Percentiles rank a stretch among this genome's conserved stretches.
Conservation (phyloP, 371 early-diverging fungal genomes). For the Mucor racemosus region DNA sequence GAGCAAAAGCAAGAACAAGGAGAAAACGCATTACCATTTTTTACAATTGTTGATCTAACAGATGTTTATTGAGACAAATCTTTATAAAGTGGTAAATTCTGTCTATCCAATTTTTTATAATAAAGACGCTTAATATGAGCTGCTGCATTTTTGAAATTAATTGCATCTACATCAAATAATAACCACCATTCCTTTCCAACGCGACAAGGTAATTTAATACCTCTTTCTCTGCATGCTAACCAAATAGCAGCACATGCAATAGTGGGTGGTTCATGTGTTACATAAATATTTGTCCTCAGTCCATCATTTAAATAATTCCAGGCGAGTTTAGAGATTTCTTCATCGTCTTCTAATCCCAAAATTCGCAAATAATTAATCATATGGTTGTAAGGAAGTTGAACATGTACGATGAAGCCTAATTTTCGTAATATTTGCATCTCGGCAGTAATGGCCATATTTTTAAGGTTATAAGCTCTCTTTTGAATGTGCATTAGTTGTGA, state of each 20-base stretch:
- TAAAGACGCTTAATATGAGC: slow-evolving; percentile 65
- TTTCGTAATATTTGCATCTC: slow-evolving; percentile 88
- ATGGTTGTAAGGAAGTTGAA: slow-evolving; percentile 91
- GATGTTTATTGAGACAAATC: slow-evolving; percentile 9
- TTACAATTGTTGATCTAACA: neutral
- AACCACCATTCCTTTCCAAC: slow-evolving; percentile 81
- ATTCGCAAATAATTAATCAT: slow-evolving; percentile 92
- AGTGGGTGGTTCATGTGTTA: slow-evolving; percentile 83
- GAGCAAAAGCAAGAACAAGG: neutral
- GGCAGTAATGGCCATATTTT: slow-evolving; percentile 75
- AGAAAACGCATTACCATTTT: neutral
- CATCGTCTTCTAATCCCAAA: slow-evolving; percentile 77
- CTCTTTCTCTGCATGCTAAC: slow-evolving; percentile 74
- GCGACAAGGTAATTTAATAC: slow-evolving; percentile 72
- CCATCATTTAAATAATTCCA: slow-evolving; percentile 92
- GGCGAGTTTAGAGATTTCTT: slow-evolving; percentile 76
- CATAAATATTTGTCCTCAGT: slow-evolving; percentile 79
- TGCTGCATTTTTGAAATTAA: slow-evolving; percentile 68
- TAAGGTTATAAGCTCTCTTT: slow-evolving; percentile 73
- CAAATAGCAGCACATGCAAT: slow-evolving; percentile 93
- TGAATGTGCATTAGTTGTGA: neutral
- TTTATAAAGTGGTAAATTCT: slow-evolving; percentile 55
- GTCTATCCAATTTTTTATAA: slow-evolving; percentile 52
- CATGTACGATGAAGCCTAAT: slow-evolving; percentile 95
- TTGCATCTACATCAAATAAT: slow-evolving; percentile 79